Percentiles rank a stretch among this genome's conserved stretches.
Evolutionary conservation across 2,329 filamentous ascomycete species (phyloP).

Genomic region (Xylaria polymorpha): DNA sequence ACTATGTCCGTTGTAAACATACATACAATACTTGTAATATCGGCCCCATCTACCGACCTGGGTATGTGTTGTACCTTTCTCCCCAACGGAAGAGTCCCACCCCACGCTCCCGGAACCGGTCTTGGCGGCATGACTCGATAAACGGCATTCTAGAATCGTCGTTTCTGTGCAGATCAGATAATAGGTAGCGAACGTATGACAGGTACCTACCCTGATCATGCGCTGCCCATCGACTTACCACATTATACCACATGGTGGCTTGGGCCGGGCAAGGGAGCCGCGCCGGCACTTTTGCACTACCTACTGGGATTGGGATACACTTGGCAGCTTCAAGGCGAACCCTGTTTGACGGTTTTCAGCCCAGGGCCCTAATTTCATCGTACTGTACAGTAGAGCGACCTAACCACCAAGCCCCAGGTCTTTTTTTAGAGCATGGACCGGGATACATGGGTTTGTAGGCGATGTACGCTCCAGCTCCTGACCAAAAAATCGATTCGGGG

Average conservation of each 20-base stretch:
- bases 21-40: neutral
- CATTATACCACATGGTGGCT: constrained; percentile 13
- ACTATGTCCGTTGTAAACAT: constrained; percentile 27
- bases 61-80: neutral
- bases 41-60: neutral
- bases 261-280: neutral
- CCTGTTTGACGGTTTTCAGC: neutral
- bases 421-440: neutral
- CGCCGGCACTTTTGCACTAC: constrained; percentile 13
- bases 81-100: neutral
- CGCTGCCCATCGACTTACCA: constrained; percentile 3
- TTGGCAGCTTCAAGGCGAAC: constrained; percentile 15
- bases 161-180: neutral
- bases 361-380: neutral
- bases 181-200: neutral
- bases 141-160: constrained; percentile 16
- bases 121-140: neutral
- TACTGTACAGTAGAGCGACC: neutral
- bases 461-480: neutral
- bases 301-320: neutral
- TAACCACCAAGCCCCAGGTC: neutral
- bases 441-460: neutral
- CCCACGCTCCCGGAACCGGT: constrained; percentile 6
- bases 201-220: constrained; percentile 9
- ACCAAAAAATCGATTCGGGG: neutral